Evolutionary conservation across 2,329 filamentous ascomycete species (phyloP), one percentile per base, ranked within the genome.

Genomic region (Venturia effusa): DNA sequence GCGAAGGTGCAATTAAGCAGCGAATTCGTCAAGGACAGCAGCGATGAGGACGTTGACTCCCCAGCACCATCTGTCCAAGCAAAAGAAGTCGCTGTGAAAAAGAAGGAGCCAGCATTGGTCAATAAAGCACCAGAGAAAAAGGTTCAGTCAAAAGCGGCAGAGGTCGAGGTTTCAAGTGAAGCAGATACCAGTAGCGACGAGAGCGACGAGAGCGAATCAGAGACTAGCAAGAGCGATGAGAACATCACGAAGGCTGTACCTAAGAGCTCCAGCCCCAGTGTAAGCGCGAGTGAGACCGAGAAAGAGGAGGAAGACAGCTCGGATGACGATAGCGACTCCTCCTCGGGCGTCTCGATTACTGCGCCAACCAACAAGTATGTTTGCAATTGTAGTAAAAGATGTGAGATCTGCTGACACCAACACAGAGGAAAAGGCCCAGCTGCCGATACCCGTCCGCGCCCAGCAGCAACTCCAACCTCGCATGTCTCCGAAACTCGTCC

Each of bases 401-500:
- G 0, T 15, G 43, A 13, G 22, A 10, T 45, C 17, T 32, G 24
- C 15, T 43, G 7, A 45, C 37, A 30, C 22, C 5, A 17, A 32
- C 6, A 48, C 22, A 62, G 60, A 34, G 30, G 37, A 34, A 62
- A 62, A 51, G 37, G 13, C 11, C 32, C 22, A 27, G 37, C 59
- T 11, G 15, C 37, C 24, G 40, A 60, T 40, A 27, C 37, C 15
- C 34, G 59, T 15, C 34, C 45, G 32, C 27, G n/a, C 19, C 37
- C 45, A 63, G 11, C 45, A 61, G 19, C 43, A 55, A 7, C 32
- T 15, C 24, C 61, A 19, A 30, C 19, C n/a, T 39, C 39, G 24
- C 39, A 54, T n/a, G 37, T 37, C 22, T 39, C 32, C 69, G 13
- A 71, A 73, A 22, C 69, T 73, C 71, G 70, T 54, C 73, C 76